Percentiles rank a stretch among this genome's conserved stretches.
phyloP scores from a whole-genome alignment of 1,139 yeast species.

The Sugiyamaella neomexicana region DNA sequence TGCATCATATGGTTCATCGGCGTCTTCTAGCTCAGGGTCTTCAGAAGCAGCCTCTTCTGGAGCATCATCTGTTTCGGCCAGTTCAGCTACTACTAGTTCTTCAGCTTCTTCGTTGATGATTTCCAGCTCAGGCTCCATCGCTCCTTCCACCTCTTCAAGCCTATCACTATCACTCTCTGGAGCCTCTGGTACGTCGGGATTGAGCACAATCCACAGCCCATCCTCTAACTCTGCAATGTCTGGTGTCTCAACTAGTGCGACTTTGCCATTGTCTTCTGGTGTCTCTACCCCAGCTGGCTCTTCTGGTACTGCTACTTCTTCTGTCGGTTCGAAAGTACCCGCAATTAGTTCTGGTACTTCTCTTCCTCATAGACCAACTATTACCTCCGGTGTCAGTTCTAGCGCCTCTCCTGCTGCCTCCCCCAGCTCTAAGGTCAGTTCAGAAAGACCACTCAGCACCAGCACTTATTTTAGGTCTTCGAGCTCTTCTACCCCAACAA shows the following conservation, averaged over 20 bases:
- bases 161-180: no score
- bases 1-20: no score
- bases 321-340: no score
- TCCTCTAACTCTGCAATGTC: no score
- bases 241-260: no score
- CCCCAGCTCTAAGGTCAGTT: neutral
- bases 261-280: neutral
- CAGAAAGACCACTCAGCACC: neutral
- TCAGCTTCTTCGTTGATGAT: neutral
- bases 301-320: conserved; percentile 15
- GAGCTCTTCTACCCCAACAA: conserved; percentile 6
- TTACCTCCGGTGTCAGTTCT: no score
- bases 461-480: conserved; percentile 19
- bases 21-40: no score
- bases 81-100: neutral
- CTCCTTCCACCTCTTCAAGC: no score
- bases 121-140: no score
- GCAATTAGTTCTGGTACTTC: no score
- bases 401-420: neutral
- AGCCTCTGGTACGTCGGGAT: neutral
- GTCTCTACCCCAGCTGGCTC: conserved; percentile 3
- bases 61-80: neutral
- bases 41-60: neutral
- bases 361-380: no score
- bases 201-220: neutral